A percentile compares a stretch with the other conserved stretches of the same genome.
These are phyloP conservation scores for Pulveroboletus ravenelii DNA, from an alignment of 768 basidiomycete species.

Conservation along the genomic window DNA sequence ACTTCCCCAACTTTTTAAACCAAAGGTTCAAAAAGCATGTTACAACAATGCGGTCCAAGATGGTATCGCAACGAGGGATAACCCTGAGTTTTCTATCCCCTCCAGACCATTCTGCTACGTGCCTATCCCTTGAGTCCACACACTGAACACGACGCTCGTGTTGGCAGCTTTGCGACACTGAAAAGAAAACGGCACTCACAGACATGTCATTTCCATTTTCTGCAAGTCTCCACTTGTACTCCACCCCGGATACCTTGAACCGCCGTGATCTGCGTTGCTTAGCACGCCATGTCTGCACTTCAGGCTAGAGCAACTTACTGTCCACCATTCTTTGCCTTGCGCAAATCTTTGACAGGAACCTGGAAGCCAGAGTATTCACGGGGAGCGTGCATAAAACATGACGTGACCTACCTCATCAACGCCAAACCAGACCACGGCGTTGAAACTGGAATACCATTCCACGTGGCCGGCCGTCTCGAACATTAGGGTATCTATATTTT, in stretches of 20 bases:
- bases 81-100: constrained; percentile 38
- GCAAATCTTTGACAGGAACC: constrained; percentile 44
- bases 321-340: constrained; percentile 48
- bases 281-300: neutral
- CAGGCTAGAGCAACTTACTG: constrained; percentile 32
- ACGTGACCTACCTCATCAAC: constrained; percentile 36
- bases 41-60: constrained; percentile 49
- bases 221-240: constrained; percentile 56
- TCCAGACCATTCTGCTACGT: constrained; percentile 45
- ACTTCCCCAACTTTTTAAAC: constrained; percentile 40
- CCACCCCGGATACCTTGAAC: constrained; percentile 44
- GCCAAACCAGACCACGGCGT: constrained; percentile 46
- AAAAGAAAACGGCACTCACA: constrained; percentile 30
- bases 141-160: constrained; percentile 35
- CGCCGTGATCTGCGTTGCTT: constrained; percentile 42
- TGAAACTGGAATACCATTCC: constrained; percentile 45
- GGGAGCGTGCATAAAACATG: neutral
- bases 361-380: constrained; percentile 11
- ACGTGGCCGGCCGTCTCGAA: constrained; percentile 54
- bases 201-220: constrained; percentile 42
- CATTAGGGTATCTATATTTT: constrained; percentile 37
- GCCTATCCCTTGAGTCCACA: constrained; percentile 44
- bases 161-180: neutral
- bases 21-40: constrained; percentile 52
- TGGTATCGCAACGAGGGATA: constrained; percentile 33